phyloP scores from a whole-genome alignment of 139 green algal genomes.

The Nannochloris sp. region DNA sequence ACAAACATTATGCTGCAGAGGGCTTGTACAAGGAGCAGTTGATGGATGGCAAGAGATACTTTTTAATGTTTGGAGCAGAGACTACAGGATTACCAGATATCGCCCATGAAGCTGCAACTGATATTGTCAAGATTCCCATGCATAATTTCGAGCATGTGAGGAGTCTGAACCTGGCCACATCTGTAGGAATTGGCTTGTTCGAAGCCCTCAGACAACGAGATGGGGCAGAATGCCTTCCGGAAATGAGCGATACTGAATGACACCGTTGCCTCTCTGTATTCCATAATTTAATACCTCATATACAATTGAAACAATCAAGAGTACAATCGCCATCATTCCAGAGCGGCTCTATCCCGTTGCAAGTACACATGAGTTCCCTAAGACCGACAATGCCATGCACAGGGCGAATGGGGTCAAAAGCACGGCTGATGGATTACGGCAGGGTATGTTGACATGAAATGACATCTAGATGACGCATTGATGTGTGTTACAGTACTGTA shows the following conservation, averaged over 20 bases:
- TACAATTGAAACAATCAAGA: no score
- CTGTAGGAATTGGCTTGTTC: slow-evolving; percentile 69
- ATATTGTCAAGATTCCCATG: slow-evolving; percentile 80
- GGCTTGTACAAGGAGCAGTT: slow-evolving; percentile 43
- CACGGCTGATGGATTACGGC: no score
- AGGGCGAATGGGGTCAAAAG: no score
- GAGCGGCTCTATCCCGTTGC: no score
- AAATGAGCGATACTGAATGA: no score
- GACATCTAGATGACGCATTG: no score
- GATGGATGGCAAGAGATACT: slow-evolving; percentile 21
- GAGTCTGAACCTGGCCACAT: slow-evolving; percentile 75
- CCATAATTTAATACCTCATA: not conserved
- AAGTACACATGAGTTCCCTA: no score
- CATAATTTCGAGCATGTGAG: slow-evolving; percentile 64
- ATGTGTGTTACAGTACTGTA: no score
- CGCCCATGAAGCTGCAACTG: slow-evolving; percentile 45
- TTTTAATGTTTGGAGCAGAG: slow-evolving; percentile 63
- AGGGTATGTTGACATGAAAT: no score
- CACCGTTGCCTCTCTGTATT: no score
- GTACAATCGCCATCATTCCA: no score
- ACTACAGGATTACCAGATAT: slow-evolving; percentile 61
- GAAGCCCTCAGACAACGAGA: slow-evolving; percentile 82
- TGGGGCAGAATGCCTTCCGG: slow-evolving; percentile 17
- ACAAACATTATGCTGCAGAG: slow-evolving; percentile 39
- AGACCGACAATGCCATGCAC: no score